Conservation (phyloP, 2,329 filamentous ascomycete species). For the Paramyrothecium sp. region DNA sequence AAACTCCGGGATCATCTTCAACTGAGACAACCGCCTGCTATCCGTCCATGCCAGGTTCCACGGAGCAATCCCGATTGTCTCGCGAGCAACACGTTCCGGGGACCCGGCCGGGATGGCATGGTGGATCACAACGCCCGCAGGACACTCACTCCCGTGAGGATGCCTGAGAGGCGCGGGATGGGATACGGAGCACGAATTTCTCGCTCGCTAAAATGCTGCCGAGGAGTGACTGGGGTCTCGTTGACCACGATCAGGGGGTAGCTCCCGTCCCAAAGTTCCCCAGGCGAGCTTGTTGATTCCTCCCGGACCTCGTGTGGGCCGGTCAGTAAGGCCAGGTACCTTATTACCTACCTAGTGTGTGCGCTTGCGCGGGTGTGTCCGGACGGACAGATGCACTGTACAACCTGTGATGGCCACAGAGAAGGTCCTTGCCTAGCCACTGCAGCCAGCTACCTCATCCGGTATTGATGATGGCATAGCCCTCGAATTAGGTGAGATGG, state of each 20-base stretch:
- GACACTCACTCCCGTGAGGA: background rate
- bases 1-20: background rate
- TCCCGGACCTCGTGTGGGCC: background rate
- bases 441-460: background rate
- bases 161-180: background rate
- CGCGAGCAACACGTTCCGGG: background rate
- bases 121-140: background rate
- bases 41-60: background rate
- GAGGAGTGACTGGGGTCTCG: background rate
- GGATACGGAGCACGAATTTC: background rate
- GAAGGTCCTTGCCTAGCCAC: background rate
- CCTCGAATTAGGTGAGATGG: background rate
- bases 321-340: too few species aligned
- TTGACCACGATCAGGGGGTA: too few species aligned
- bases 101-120: background rate
- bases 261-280: background rate
- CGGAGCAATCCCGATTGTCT: background rate
- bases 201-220: background rate
- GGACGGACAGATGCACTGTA: background rate
- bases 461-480: too few species aligned
- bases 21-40: background rate
- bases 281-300: background rate
- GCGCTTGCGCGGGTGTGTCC: background rate
- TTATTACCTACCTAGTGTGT: background rate
- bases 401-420: background rate